These are phyloP conservation scores for Nematodospora valgi DNA, from an alignment of 805 yeast species.

Conservation along the genomic window DNA sequence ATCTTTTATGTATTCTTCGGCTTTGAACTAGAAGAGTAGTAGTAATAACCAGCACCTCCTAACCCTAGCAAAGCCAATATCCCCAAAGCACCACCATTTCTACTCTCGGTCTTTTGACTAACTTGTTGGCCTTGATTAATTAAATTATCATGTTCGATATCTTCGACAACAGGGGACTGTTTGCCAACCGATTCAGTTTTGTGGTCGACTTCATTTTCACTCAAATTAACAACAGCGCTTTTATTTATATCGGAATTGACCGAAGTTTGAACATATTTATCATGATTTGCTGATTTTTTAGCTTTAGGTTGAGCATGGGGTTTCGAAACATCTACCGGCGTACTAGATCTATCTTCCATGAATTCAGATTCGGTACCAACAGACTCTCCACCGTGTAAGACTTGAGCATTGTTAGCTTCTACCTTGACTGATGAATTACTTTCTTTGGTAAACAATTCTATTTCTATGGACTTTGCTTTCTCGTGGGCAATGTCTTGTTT, in stretches of 20 bases:
- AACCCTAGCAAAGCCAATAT: slow-evolving; percentile 21
- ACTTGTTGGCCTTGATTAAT: slow-evolving; percentile 13
- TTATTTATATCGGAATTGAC: slow-evolving; percentile 39
- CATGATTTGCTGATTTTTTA: slow-evolving; percentile 33
- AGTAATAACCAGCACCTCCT: slow-evolving; percentile 29
- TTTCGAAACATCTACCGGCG: slow-evolving; percentile 30
- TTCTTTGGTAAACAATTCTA: slow-evolving; percentile 34
- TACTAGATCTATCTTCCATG: slow-evolving; percentile 35
- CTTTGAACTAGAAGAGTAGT: slow-evolving; percentile 1
- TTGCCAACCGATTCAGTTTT: slow-evolving; percentile 26
- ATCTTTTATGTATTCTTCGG: slow-evolving; percentile 1
- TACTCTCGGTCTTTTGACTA: background rate
- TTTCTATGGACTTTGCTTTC: slow-evolving; percentile 34
- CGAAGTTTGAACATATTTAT: slow-evolving; percentile 39
- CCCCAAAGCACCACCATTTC: background rate
- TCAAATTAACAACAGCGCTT: slow-evolving; percentile 32
- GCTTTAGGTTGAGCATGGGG: slow-evolving; percentile 12
- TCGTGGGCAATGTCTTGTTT: slow-evolving; percentile 46
- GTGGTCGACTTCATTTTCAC: slow-evolving; percentile 35
- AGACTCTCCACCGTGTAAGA: slow-evolving; percentile 41
- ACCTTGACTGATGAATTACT: slow-evolving; percentile 34
- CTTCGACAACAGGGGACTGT: slow-evolving; percentile 32
- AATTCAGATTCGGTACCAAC: slow-evolving; percentile 37
- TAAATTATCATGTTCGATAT: slow-evolving; percentile 34
- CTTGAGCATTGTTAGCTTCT: slow-evolving; percentile 41